Base-by-base conservation (phyloP, 73 alveolate species). In the Diophrys sp. region DNA sequence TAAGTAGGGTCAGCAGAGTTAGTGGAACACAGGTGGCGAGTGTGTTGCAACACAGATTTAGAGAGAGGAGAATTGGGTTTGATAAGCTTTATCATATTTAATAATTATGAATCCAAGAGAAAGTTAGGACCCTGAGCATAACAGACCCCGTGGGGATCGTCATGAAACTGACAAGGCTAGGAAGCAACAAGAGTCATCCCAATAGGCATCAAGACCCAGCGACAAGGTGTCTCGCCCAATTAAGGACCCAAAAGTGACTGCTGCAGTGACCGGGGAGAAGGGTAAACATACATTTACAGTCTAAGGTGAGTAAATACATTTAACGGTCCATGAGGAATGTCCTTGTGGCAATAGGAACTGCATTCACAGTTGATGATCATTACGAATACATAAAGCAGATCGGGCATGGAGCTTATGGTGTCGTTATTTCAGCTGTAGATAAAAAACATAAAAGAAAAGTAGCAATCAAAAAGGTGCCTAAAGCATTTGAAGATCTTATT, bases 381-480 rank as follows among this genome's bases (percentile, higher is more conserved):
- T 89, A 89, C 70, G 80, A 77, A 2, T 71, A 78, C 80, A 89
- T 85, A 24, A 89, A 89, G 70, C 1, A 83, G 23, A 77, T 91
- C 24, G 97, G 97, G 0, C 82, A 70, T 26, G 97, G 97, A 0
- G 90, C 97, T 5, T 91, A 88, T 74, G 97, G 97, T 56, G 89
- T 88, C 28, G 95, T 88, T 0, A 84, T 88, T 29, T 76, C 92
- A 56, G 95, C 89, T 23, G 66, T 74, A 26, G 91, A 91, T 80
- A 75, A 56, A 23, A 57, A 66, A 67, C 75, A 87, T 24, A 86
- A 86, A 30, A 62, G 56, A 68, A 73, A 87, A 74, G 93, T 90
- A 2, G 95, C 95, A 1, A 82, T 90, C 54, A 81, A 92, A 70
- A 91, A 78, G 75, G 79, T 84, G 26, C 79, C 91, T 71, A 95